Conservation (phyloP, 345 rosid species). For the Angophora floribunda region DNA sequence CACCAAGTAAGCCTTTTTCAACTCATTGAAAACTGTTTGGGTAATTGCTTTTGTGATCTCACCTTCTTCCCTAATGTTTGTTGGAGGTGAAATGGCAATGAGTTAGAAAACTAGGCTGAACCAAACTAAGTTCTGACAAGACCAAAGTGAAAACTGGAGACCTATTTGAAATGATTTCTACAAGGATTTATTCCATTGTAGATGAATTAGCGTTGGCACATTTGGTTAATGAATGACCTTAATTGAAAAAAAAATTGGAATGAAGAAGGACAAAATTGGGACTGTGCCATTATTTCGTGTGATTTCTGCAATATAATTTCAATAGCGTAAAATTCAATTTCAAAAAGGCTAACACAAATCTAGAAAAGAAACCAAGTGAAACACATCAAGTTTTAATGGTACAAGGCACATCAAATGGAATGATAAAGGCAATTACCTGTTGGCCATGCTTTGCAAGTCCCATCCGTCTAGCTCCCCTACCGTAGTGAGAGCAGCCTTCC, state of each 20-base stretch:
- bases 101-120: not conserved
- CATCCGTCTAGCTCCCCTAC: not conserved
- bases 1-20: not conserved
- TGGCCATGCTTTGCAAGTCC: no score
- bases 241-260: not conserved
- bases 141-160: not conserved
- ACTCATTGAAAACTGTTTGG: not conserved
- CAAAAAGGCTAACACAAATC: no score
- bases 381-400: no score
- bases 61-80: not conserved
- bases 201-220: not conserved
- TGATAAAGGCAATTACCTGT: no score
- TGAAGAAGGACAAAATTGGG: not conserved
- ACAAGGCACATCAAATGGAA: no score
- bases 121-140: not conserved
- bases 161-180: not conserved
- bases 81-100: not conserved
- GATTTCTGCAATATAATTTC: no score
- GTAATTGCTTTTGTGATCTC: not conserved
- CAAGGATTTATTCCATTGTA: not conserved
- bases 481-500: not conserved
- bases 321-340: not conserved
- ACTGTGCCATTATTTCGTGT: not conserved
- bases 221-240: not conserved
- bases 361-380: no score